Base-by-base conservation (phyloP, 768 basidiomycete species). In the Pleurotus djamor region DNA sequence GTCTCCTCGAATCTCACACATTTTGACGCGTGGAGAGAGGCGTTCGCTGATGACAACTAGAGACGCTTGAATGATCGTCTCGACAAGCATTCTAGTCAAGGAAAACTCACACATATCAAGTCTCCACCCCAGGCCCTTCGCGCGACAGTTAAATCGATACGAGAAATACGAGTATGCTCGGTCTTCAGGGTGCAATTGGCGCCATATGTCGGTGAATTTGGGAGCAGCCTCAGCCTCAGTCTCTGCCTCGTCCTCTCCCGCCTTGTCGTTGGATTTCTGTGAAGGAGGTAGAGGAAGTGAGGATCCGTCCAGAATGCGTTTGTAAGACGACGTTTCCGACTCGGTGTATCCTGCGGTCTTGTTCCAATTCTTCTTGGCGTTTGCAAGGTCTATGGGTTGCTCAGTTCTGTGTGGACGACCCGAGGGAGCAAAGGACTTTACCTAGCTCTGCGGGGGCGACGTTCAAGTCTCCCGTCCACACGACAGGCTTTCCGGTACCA, bases 391-490 rank as follows among this genome's bases (percentile, higher is more conserved):
- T 91, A 62, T 14, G 35, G 32, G 59, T 51, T 35, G 48, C 28
- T 37, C 48, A 17, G 35, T 37, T 33, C 7, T 6, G 21, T 12
- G 50, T 16, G 14, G 16, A 21, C 14, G 10, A 36, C 35, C 37
- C 48, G n/a, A 14, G 21, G 48, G 57, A 9, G n/a, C 37, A 10
- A 48, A 6, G 17, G 34, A n/a, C 36, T 64, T 52, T 57, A 88
- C 91, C 91, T 55, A 82, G 75, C 50, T 79, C 85, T 0, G 91
- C 91, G 2, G 91, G 91, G 4, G 93, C 91, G 45, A 93, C 91
- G 61, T 96, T 96, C 59, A 95, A 67, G 71, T 96, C 94, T 5
- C 94, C 94, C 9, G 82, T 79, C 94, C 94, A 95, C 58, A 96
- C 88, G 8, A 96, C 88, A 2, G 92, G 87, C 65, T 95, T 96